phyloP scores from a whole-genome alignment of 1,284 basidiomycete species.

The Trichosporon sp. region DNA sequence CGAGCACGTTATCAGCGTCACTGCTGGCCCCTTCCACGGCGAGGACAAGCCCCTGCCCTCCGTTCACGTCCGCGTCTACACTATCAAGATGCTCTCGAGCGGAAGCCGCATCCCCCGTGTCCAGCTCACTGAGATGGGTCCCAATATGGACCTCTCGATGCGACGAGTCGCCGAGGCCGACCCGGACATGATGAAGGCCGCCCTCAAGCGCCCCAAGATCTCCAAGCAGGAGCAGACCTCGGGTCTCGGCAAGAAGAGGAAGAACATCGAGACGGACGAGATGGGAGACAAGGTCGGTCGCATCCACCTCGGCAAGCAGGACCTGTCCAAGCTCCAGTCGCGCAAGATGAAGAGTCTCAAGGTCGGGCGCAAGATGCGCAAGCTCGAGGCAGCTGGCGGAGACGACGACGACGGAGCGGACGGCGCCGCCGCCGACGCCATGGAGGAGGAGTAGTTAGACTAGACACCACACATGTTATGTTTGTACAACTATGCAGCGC shows the following conservation, averaged over 20 bases:
- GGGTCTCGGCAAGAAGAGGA: constrained; percentile 84
- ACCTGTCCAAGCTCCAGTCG: constrained; percentile 71
- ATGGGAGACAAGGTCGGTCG: constrained; percentile 94
- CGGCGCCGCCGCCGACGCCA: constrained; percentile 4
- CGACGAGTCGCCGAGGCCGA: constrained; percentile 71
- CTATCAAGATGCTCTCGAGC: constrained; percentile 65
- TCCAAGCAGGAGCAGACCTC: constrained; percentile 77
- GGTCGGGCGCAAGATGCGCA: constrained; percentile 26
- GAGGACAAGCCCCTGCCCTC: constrained; percentile 58
- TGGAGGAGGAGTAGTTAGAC: constrained; percentile 19
- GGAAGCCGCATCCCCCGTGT: constrained; percentile 70
- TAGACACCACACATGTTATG: constrained; percentile 1
- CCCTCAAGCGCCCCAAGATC: constrained; percentile 78
- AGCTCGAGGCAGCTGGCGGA: constrained; percentile 15
- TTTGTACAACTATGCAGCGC: constrained; percentile 11
- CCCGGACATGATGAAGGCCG: constrained; percentile 69
- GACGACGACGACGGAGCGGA: constrained; percentile 17
- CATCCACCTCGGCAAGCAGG: constrained; percentile 85
- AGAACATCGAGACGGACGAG: constrained; percentile 94
- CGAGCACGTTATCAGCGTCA: constrained; percentile 86
- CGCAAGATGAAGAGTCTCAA: constrained; percentile 50
- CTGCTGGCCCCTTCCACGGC: constrained; percentile 57
- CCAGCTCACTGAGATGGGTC: constrained; percentile 83
- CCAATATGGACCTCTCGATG: constrained; percentile 75
- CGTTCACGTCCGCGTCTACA: constrained; percentile 86